Conservation (phyloP, 345 rosid genomes). For the Cardamine chenopodiifolia region DNA sequence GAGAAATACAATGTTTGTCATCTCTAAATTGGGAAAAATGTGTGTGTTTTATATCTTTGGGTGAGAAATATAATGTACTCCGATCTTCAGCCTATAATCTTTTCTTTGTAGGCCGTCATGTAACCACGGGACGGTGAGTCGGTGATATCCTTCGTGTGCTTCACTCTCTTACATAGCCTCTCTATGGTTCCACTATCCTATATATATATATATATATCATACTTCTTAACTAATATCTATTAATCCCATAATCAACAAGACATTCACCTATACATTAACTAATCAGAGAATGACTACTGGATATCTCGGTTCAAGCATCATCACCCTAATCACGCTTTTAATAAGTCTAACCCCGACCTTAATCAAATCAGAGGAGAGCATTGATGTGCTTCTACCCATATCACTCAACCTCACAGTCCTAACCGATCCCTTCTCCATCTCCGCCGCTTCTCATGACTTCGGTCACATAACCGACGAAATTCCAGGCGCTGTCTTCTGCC, state of each 20-base stretch:
- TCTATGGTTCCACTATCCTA: no score
- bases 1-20: neutral
- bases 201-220: no score
- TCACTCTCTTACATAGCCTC: constrained; percentile 41
- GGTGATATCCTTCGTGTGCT: constrained; percentile 43
- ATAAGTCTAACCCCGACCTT: constrained; percentile 6
- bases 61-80: neutral
- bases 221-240: constrained; percentile 17
- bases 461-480: constrained; percentile 57
- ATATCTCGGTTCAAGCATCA: constrained; percentile 18
- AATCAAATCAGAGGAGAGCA: constrained; percentile 31
- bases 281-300: constrained; percentile 25
- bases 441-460: constrained; percentile 59
- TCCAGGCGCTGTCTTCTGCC: constrained; percentile 73
- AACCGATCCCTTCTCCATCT: constrained; percentile 50
- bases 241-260: constrained; percentile 32
- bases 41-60: no score
- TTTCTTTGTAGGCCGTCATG: constrained; percentile 26
- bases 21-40: neutral
- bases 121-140: constrained; percentile 43
- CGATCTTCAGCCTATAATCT: no score
- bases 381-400: constrained; percentile 38
- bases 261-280: neutral
- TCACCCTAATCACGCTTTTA: constrained; percentile 26
- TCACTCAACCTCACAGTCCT: constrained; percentile 48